Base-by-base conservation (phyloP, 345 rosid species). In the Citrus sp. region DNA sequence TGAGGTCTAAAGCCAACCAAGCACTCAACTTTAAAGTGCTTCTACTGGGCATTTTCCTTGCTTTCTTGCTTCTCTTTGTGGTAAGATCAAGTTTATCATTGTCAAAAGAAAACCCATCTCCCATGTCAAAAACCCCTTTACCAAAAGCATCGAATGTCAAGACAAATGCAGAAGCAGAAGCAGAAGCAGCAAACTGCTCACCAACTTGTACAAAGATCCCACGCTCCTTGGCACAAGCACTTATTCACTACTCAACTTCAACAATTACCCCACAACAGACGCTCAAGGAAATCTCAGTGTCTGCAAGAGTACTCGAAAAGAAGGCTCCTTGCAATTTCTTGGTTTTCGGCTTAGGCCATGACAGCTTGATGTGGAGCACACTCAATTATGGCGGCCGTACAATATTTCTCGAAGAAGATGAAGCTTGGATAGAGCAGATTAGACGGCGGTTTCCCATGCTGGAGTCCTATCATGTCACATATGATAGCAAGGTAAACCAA, bases 281-380 rank as follows among this genome's bases (percentile, higher is more conserved):
- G 2, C 73, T 81, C 61, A 89, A 87, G 32, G 98, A 96, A 75
- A 92, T 96, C 72, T 81, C 86, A 0, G 92, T 94, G 51, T 84
- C 88, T 2, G 89, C 92, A 46, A 79, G 81, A 59, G 84, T 91
- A 13, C 81, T 96, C 13, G 90, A 84, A 46, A 87, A 82, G 78
- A 94, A 89, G 64, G 87, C 98, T 1, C 98, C 99, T 1, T 94
- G 98, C 85, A 93, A 96, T 77, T 96, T 94, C 87, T 83, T 96
- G 80, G 97, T 94, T 69, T 96, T 96, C 42, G 98, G 99, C 21
- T 82, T 96, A 9, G 97, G 99, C 35, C 97, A 90, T 32, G 98
- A 94, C 73, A 94, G 98, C 73, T 88, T 96, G 22, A 90, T 94
- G 99, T 96, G 98, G 99, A 83, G 86, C 77, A 79, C 97, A 4